Base-by-base conservation (phyloP, 768 basidiomycete species). In the Naganishia vishniacii region DNA sequence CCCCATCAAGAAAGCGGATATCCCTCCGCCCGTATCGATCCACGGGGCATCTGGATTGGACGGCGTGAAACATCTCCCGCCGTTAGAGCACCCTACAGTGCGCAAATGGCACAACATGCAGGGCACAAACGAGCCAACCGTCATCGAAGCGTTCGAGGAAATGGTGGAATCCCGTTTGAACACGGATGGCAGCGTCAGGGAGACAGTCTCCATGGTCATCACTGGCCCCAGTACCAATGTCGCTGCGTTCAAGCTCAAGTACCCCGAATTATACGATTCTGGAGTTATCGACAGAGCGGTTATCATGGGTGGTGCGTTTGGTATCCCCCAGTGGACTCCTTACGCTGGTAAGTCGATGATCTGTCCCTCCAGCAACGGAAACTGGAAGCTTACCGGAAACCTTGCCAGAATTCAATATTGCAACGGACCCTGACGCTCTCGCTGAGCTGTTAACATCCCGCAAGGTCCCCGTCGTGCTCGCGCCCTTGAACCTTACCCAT, bases 351-450 rank as follows among this genome's bases (percentile, higher is more conserved):
- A 20, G 60, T 61, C 16, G 8, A 34, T 26, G 29, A 34, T 42
- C 29, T 56, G 4, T 31, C 32, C 4, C 23, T n/a, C 40, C 53
- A 8, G n/a, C 23, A 37, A 41, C 15, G 3, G n/a, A 3, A 18
- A 37, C 8, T 8, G 32, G 34, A 11, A 18, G 40, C 15, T 40
- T 1, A 18, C 28, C 40, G 15, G n/a, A n/a, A n/a, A n/a, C n/a
- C n/a, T n/a, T n/a, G n/a, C n/a, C n/a, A 61, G 64, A 65, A 44
- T 65, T 65, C 56, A 65, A 65, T 26, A 45, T 65, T 20, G 64
- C 59, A 13, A 49, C 48, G 29, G 64, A 65, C n/a, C 64, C 64
- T 20, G 64, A 65, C 31, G 64, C 64, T 18, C 41, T 65, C 11
- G 56, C 58, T 4, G 64, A 60, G 37, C 56, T 65, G 1, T 49